Percentiles rank a stretch among this genome's conserved stretches.
These are phyloP conservation scores for Penicillium nucicola DNA, from an alignment of 495 filamentous ascomycete species.

Conservation along the genomic window DNA sequence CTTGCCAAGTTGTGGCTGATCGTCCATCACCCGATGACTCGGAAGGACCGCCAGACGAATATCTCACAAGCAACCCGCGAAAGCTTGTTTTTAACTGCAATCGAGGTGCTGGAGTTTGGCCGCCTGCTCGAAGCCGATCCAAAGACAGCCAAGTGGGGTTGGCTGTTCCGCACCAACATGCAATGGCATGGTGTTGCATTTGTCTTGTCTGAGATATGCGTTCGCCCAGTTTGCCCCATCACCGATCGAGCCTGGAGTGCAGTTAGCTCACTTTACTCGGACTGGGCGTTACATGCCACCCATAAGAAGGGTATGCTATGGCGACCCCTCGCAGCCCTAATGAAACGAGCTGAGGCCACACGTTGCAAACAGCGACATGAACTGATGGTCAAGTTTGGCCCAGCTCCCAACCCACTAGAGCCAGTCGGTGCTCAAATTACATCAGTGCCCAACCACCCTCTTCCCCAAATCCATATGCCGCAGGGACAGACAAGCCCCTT, in stretches of 20 bases:
- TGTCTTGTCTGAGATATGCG: slow-evolving; percentile 69
- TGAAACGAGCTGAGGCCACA: slow-evolving; percentile 56
- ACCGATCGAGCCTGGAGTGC: slow-evolving; percentile 82
- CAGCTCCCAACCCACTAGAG: slow-evolving; percentile 2
- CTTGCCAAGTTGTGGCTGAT: slow-evolving; percentile 67
- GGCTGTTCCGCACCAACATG: slow-evolving; percentile 79
- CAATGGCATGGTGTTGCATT: slow-evolving; percentile 84
- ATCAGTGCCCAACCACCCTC: slow-evolving; percentile 1
- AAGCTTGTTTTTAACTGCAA: slow-evolving; percentile 69
- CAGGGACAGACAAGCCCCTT: neutral
- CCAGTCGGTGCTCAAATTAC: slow-evolving; percentile 1
- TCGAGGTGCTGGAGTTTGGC: slow-evolving; percentile 75
- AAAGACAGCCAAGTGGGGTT: slow-evolving; percentile 66
- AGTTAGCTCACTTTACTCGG: slow-evolving; percentile 57
- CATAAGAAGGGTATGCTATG: slow-evolving; percentile 66
- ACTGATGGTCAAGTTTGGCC: slow-evolving; percentile 20
- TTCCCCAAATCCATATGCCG: slow-evolving; percentile 19
- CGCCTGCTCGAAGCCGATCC: slow-evolving; percentile 60
- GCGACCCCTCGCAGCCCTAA: slow-evolving; percentile 69
- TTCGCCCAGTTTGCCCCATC: slow-evolving; percentile 62
- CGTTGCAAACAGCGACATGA: slow-evolving; percentile 33
- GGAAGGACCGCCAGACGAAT: slow-evolving; percentile 28
- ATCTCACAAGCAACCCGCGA: slow-evolving; percentile 60
- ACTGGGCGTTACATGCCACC: slow-evolving; percentile 48
- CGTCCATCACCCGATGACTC: slow-evolving; percentile 58